Base-by-base conservation (phyloP, 1,284 basidiomycete genomes). In the Cryptococcus sp. region DNA sequence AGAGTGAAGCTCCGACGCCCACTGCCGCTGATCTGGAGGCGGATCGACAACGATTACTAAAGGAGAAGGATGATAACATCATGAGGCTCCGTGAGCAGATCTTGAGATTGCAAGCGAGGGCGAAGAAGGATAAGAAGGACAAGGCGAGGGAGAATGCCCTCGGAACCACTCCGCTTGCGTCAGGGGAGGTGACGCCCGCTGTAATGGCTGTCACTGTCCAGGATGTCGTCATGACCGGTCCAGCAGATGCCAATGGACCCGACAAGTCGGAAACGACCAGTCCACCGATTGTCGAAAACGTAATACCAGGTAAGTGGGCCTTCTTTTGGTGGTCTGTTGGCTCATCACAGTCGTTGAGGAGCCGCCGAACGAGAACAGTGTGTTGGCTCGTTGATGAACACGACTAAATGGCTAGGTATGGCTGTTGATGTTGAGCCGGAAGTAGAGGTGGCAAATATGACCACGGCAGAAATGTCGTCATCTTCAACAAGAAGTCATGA, bases 31-130 rank as follows among this genome's bases (percentile, higher is more conserved):
- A 62, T 32, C 52, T 44, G 9, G 57, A 60, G 18, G 19, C 50
- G 5, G 40, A 63, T 14, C 39, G 70, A 28, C 28, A 28, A 28
- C 4, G 28, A 28, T 11, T 40, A 59, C 57, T 13, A 62, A 63
- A 48, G 66, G 66, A 55, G 61, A 67, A 42, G 63, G 60, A 45
- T 56, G 56, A 28, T 28, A 11, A 28, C 34, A 73, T 73, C 9
- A 49, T 60, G 34, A 48, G 54, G 22, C 54, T 72, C 44, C 65
- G 57, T 48, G 70, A 66, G 47, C 59, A 67, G 48, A 72, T 72
- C 24, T 62, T 63, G 10, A 59, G 48, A 23, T 48, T 71, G 57
- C 60, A 53, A 23, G 58, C 57, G 21, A 59, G 51, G 52, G 45
- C 46, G 36, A 52, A 46, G 21, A 60, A 51, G 54, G 51, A 53